phyloP scores from a whole-genome alignment of 2,329 filamentous ascomycete genomes.

The Aspergillus ustus region DNA sequence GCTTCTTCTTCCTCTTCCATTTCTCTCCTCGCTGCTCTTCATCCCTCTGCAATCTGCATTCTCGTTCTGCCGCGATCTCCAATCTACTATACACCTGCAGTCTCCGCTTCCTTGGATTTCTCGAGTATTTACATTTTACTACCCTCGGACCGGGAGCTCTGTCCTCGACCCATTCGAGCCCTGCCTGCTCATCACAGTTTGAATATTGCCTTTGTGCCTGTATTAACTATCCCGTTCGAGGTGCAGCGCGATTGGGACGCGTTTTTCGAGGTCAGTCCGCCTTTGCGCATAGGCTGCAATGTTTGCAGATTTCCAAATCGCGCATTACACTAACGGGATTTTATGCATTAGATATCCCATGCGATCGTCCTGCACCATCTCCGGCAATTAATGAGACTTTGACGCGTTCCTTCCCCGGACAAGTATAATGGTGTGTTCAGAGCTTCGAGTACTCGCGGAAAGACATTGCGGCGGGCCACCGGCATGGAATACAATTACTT shows the following conservation, averaged over 20 bases:
- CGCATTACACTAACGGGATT: constrained; percentile 1
- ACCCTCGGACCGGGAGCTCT: not conserved
- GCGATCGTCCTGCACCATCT: not conserved
- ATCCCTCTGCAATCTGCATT: constrained; percentile 5
- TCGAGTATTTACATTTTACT: constrained; percentile 23
- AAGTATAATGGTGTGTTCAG: constrained; percentile 39
- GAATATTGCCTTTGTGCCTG: constrained; percentile 16
- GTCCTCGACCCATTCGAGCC: constrained; percentile 6
- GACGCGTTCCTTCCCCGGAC: constrained; percentile 27
- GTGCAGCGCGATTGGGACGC: constrained; percentile 30
- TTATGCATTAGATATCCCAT: constrained; percentile 5
- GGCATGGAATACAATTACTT: constrained; percentile 19
- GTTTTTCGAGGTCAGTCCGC: constrained; percentile 25
- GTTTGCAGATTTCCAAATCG: not conserved
- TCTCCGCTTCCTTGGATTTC: constrained; percentile 14
- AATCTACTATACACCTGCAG: constrained; percentile 11
- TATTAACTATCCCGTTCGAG: constrained; percentile 16
- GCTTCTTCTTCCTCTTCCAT: constrained; percentile 22
- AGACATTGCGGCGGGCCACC: not conserved
- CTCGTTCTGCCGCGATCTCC: constrained; percentile 17
- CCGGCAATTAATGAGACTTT: constrained; percentile 30
- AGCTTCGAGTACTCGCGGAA: constrained; percentile 4
- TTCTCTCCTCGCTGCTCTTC: constrained; percentile 7
- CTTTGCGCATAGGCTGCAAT: not conserved
- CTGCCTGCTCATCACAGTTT: constrained; percentile 14